phyloP scores from a whole-genome alignment of 164 flowering plant genomes.

The Echeveria elegans region DNA sequence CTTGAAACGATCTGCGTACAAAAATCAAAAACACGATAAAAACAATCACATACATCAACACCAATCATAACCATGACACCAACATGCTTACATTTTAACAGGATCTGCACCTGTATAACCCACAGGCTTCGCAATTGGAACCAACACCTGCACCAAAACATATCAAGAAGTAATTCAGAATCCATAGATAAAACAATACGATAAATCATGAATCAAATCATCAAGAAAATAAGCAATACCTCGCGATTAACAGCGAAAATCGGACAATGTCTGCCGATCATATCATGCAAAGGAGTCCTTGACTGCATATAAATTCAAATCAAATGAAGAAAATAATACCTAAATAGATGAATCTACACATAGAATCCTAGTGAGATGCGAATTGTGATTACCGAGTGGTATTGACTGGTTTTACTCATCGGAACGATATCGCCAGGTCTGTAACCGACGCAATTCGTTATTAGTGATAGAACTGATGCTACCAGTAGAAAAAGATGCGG shows the following conservation, averaged over 20 bases:
- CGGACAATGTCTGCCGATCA: constrained; percentile 88
- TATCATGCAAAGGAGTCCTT: constrained; percentile 83
- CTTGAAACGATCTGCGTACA: constrained; percentile 84
- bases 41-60: neutral
- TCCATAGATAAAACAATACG: neutral
- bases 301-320: constrained; percentile 29
- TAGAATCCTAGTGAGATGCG: constrained; percentile 4
- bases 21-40: neutral
- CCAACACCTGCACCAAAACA: constrained; percentile 42
- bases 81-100: constrained; percentile 58
- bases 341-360: neutral
- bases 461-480: constrained; percentile 14
- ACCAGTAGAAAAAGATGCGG: constrained; percentile 8
- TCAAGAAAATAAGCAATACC: constrained; percentile 26
- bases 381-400: constrained; percentile 55
- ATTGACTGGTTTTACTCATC: constrained; percentile 90
- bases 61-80: neutral
- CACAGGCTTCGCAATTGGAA: constrained; percentile 72
- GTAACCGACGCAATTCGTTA: constrained; percentile 39
- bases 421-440: constrained; percentile 95
- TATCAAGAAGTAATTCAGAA: neutral
- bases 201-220: neutral
- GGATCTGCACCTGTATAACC: constrained; percentile 98
- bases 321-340: neutral
- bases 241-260: constrained; percentile 91